phyloP scores from a whole-genome alignment of 2,329 filamentous ascomycete genomes.

The Botryosphaeria dothidea region DNA sequence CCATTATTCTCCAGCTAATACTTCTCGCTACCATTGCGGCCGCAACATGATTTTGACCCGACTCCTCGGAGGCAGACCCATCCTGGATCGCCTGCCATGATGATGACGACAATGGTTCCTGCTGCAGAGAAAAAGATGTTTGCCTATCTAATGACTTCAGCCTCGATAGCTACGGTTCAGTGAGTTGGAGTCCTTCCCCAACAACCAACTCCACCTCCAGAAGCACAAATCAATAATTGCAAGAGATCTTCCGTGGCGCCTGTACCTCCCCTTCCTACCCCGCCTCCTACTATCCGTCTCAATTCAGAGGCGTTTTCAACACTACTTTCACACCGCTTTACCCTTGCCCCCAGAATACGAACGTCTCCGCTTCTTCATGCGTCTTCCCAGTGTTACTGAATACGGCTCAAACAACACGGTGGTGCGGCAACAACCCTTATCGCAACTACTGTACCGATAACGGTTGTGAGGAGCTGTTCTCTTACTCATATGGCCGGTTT shows the following conservation, averaged over 20 bases:
- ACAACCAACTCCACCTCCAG: neutral
- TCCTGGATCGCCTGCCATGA: neutral
- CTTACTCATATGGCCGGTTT: neutral
- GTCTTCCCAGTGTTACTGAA: neutral
- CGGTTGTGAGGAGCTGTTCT: neutral
- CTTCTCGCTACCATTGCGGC: neutral
- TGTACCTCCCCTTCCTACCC: neutral
- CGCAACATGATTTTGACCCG: neutral
- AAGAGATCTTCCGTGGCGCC: neutral
- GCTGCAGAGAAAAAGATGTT: neutral
- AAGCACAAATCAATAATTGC: neutral
- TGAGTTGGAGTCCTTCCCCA: neutral
- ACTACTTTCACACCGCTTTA: neutral
- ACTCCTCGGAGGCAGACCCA: neutral
- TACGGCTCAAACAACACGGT: neutral
- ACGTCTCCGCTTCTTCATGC: neutral
- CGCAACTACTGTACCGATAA: neutral
- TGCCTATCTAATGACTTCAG: neutral
- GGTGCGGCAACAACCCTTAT: neutral
- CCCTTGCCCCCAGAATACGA: neutral
- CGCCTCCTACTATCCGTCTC: neutral
- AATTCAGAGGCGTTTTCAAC: neutral
- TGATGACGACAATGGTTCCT: neutral
- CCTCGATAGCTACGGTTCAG: neutral
- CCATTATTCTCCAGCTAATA: neutral